phyloP scores from a whole-genome alignment of 1,284 basidiomycete genomes.

The Chondrostereum purpureum region DNA sequence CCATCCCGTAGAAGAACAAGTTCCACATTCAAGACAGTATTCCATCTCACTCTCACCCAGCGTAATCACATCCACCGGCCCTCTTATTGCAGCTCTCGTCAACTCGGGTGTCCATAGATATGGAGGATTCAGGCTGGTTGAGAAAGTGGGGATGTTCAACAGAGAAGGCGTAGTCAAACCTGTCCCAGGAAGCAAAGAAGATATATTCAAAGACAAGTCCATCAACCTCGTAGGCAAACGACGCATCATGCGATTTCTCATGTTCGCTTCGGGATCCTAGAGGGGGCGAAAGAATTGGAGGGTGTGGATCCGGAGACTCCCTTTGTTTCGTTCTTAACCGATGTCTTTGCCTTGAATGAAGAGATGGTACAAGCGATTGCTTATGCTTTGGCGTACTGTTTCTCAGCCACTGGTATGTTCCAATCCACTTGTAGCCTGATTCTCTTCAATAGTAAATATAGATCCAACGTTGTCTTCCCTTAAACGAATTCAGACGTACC shows the following conservation, averaged over 20 bases:
- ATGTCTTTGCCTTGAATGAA: conserved; percentile 56
- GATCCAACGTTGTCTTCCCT: conserved; percentile 65
- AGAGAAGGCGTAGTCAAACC: conserved; percentile 39
- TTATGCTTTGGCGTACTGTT: conserved; percentile 71
- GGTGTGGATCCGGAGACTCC: conserved; percentile 45
- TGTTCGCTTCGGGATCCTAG: conserved; percentile 77
- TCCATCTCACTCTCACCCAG: conserved; percentile 81
- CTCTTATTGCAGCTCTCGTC: conserved; percentile 76
- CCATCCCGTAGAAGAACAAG: conserved; percentile 30
- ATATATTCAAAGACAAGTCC: conserved; percentile 83
- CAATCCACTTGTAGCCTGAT: conserved; percentile 3
- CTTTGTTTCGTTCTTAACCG: conserved; percentile 56
- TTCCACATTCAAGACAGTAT: conserved; percentile 68
- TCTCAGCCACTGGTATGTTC: conserved; percentile 41
- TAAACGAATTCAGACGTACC: conserved; percentile 61
- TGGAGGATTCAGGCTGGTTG: conserved; percentile 85
- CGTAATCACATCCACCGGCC: conserved; percentile 75
- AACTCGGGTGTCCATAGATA: conserved; percentile 86
- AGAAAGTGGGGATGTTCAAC: conserved; percentile 62
- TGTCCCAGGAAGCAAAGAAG: conserved; percentile 90
- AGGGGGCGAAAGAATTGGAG: conserved; percentile 51
- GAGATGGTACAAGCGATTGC: conserved; percentile 55
- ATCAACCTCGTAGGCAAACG: conserved; percentile 84
- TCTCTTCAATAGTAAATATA: conserved; percentile 21
- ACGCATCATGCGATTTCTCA: conserved; percentile 87